Percentiles rank a stretch among this genome's conserved stretches.
Evolutionary conservation across 1,284 basidiomycete genomes (phyloP).

Genomic region (Volvariella surrecta): DNA sequence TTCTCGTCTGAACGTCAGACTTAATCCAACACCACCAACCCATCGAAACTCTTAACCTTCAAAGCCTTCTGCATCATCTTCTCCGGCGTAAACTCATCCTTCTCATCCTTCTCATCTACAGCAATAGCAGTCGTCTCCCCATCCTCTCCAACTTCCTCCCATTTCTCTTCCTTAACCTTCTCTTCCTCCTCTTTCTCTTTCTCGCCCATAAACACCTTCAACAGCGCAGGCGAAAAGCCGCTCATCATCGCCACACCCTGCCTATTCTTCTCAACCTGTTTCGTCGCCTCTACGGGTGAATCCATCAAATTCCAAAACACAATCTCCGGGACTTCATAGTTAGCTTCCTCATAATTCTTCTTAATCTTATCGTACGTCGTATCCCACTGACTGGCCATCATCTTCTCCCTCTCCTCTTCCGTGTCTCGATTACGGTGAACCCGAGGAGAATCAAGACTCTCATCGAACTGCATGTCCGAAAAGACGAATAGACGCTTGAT

Average conservation of each 20-base stretch:
- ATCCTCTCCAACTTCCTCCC: conserved; percentile 19
- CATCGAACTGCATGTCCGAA: conserved; percentile 72
- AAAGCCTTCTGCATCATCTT: conserved; percentile 49
- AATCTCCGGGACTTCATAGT: conserved; percentile 62
- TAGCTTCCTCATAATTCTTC: conserved; percentile 42
- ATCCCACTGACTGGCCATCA: no score
- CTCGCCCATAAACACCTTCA: conserved; percentile 66
- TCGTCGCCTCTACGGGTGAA: conserved; percentile 8
- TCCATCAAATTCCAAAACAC: conserved; percentile 58
- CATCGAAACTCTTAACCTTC: conserved; percentile 37
- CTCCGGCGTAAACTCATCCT: conserved; percentile 34
- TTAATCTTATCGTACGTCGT: conserved; percentile 54
- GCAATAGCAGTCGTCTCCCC: conserved; percentile 20
- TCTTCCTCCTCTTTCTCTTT: conserved; percentile 27
- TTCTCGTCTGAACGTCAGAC: no score
- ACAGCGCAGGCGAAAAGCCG: conserved; percentile 57
- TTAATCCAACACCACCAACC: conserved; percentile 41
- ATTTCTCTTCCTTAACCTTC: conserved; percentile 22
- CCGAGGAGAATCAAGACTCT: conserved; percentile 5
- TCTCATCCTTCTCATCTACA: no score
- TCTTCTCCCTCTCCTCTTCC: no score
- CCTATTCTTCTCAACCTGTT: conserved; percentile 23
- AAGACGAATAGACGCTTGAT: conserved; percentile 69
- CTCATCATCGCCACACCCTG: conserved; percentile 59
- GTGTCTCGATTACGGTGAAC: neutral